phyloP scores from a whole-genome alignment of 2,329 filamentous ascomycete genomes.

The Xylaria sp. region DNA sequence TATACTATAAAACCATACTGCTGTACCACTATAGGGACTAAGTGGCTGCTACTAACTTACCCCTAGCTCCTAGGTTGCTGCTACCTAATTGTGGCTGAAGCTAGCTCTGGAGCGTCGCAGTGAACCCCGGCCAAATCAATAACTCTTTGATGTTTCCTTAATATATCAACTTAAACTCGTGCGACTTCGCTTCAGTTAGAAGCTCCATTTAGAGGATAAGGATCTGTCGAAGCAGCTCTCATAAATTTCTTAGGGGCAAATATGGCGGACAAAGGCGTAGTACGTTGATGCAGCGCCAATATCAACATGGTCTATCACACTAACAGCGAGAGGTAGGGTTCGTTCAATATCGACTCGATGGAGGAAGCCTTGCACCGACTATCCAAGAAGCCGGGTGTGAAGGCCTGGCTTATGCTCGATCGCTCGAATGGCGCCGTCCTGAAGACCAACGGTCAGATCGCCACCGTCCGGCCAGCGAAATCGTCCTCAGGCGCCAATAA shows the following conservation, averaged over 20 bases:
- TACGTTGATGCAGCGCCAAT: constrained; percentile 30
- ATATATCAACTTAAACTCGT: background rate
- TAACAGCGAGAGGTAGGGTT: constrained; percentile 43
- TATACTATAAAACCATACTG: background rate
- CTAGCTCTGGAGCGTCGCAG: constrained; percentile 39
- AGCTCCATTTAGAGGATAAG: background rate
- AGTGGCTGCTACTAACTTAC: background rate
- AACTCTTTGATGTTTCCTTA: background rate
- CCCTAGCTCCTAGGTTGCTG: background rate
- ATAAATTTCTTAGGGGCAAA: background rate
- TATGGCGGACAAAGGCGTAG: constrained; percentile 46
- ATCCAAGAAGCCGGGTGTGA: constrained; percentile 81
- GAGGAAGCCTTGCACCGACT: constrained; percentile 74
- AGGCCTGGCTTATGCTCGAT: constrained; percentile 80
- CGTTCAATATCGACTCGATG: constrained; percentile 67
- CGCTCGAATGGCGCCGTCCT: constrained; percentile 77
- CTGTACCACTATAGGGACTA: constrained; percentile 44
- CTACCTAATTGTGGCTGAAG: constrained; percentile 43
- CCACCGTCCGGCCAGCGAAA: constrained; percentile 63
- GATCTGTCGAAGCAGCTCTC: background rate
- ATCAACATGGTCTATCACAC: background rate
- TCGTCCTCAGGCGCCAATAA: constrained; percentile 37
- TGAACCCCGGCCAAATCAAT: constrained; percentile 19
- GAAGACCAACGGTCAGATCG: constrained; percentile 76
- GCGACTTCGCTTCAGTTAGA: background rate